Percentiles rank a stretch among this genome's conserved stretches.
These are phyloP conservation scores for Diplodia scrobiculata DNA, from an alignment of 2,329 filamentous ascomycete species.

Conservation along the genomic window DNA sequence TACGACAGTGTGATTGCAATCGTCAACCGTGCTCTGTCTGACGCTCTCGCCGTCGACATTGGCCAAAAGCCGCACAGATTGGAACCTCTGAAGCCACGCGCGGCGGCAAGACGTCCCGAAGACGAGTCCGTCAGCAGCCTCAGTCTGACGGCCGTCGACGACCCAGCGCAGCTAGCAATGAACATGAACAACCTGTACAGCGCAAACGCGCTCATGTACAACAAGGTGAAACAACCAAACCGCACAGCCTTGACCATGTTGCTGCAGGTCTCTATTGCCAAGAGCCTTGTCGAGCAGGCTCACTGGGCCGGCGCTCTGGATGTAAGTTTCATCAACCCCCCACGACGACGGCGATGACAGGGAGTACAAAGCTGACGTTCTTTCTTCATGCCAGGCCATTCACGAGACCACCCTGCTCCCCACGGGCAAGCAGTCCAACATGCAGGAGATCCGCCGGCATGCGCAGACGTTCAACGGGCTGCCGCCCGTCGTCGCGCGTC, in stretches of 20 bases:
- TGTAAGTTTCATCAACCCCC: slow-evolving; percentile 51
- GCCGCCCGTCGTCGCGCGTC: slow-evolving; percentile 78
- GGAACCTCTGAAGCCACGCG: slow-evolving; percentile 75
- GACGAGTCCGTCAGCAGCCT: slow-evolving; percentile 55
- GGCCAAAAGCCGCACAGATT: slow-evolving; percentile 78
- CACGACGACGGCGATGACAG: not conserved
- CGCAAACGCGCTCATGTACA: slow-evolving; percentile 61
- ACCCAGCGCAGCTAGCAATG: slow-evolving; percentile 63
- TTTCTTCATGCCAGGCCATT: slow-evolving; percentile 54
- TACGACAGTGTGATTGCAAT: slow-evolving; percentile 93
- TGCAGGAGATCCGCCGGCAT: slow-evolving; percentile 74
- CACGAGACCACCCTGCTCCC: slow-evolving; percentile 76
- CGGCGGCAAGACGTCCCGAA: slow-evolving; percentile 33
- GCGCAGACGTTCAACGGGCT: slow-evolving; percentile 80
- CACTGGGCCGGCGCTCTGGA: slow-evolving; percentile 65
- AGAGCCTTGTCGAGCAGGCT: slow-evolving; percentile 59
- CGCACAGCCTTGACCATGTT: slow-evolving; percentile 62
- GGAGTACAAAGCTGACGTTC: not conserved
- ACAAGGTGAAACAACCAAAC: slow-evolving; percentile 61
- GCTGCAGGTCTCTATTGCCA: slow-evolving; percentile 63
- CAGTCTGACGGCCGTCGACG: slow-evolving; percentile 68
- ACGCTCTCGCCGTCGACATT: slow-evolving; percentile 83
- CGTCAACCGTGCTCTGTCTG: slow-evolving; percentile 84
- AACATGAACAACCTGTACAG: slow-evolving; percentile 67
- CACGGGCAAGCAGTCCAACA: slow-evolving; percentile 71